These are phyloP conservation scores for Eleusine indica DNA, from an alignment of 176 grass and related monocot species.

Conservation along the genomic window DNA sequence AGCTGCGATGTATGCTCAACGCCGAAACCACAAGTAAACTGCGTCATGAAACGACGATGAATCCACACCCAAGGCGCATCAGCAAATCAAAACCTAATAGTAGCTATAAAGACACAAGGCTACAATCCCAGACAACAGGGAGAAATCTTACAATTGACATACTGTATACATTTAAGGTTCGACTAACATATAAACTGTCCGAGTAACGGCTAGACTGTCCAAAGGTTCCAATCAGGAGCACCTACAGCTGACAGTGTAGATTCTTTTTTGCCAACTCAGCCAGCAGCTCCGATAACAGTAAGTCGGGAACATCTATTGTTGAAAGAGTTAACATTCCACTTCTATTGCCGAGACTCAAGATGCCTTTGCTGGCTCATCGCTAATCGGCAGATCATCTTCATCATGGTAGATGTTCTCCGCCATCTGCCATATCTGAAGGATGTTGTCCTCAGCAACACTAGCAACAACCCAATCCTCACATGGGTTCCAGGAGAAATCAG, in stretches of 20 bases:
- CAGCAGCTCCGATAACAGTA: slow-evolving; percentile 12
- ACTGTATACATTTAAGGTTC: slow-evolving; percentile 29
- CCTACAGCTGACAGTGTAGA: slow-evolving; percentile 42
- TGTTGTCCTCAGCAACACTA: slow-evolving; percentile 96
- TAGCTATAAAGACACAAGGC: neutral
- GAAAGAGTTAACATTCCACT: slow-evolving; percentile 34
- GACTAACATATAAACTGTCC: slow-evolving; percentile 34
- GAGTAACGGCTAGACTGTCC: slow-evolving; percentile 18
- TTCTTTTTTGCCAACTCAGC: slow-evolving; percentile 17
- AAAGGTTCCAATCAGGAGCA: slow-evolving; percentile 25
- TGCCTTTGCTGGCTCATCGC: slow-evolving; percentile 62
- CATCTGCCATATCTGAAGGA: slow-evolving; percentile 99
- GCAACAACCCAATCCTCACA: slow-evolving; percentile 94
- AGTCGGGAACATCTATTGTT: neutral
- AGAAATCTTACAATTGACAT: slow-evolving; percentile 35
- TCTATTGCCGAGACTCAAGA: slow-evolving; percentile 24
- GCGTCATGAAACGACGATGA: too few species aligned
- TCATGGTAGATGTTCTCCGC: slow-evolving; percentile 98
- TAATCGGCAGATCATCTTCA: slow-evolving; percentile 76
- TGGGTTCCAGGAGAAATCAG: slow-evolving; percentile 96
- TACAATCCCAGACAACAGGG: slow-evolving; percentile 11
- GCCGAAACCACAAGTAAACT: neutral
- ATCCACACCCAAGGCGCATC: neutral
- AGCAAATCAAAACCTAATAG: neutral
- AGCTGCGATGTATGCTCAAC: neutral